phyloP scores from a whole-genome alignment of 148 eudicot genomes.

The Cornus florida region DNA sequence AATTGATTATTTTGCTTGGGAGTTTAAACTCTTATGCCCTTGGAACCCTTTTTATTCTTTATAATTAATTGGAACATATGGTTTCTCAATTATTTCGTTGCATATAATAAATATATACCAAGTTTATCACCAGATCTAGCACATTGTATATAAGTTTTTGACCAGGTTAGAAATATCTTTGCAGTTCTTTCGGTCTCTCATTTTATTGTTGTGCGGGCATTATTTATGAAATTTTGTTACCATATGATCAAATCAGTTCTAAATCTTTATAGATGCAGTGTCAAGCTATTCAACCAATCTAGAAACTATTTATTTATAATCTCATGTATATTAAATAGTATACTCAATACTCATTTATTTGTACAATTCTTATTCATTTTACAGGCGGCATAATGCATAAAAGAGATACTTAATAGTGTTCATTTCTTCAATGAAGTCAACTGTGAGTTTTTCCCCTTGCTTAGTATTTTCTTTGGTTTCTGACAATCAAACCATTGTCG shows the following conservation, averaged over 20 bases:
- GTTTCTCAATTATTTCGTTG: not conserved
- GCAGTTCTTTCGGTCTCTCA: not conserved
- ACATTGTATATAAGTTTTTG: not conserved
- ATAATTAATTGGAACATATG: not conserved
- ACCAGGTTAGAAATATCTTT: not conserved
- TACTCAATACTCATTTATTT: not conserved
- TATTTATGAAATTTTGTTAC: not conserved
- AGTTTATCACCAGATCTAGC: not conserved
- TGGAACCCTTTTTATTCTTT: too few species aligned
- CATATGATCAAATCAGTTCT: not conserved
- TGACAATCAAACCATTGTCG: not conserved
- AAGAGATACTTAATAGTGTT: not conserved
- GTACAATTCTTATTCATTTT: not conserved
- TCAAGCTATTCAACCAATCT: not conserved
- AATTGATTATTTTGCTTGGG: slow-evolving; percentile 1
- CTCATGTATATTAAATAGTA: not conserved
- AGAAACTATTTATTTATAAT: not conserved
- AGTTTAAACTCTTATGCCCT: not conserved
- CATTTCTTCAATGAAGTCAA: slow-evolving; percentile 12
- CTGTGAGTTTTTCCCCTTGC: slow-evolving; percentile 13
- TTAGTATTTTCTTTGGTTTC: not conserved
- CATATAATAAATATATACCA: not conserved
- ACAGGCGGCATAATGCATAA: slow-evolving; percentile 10
- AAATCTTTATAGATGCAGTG: not conserved
- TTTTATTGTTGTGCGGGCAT: not conserved